Conservation (phyloP, 75 land plant genomes). For the Pinus taeda region DNA sequence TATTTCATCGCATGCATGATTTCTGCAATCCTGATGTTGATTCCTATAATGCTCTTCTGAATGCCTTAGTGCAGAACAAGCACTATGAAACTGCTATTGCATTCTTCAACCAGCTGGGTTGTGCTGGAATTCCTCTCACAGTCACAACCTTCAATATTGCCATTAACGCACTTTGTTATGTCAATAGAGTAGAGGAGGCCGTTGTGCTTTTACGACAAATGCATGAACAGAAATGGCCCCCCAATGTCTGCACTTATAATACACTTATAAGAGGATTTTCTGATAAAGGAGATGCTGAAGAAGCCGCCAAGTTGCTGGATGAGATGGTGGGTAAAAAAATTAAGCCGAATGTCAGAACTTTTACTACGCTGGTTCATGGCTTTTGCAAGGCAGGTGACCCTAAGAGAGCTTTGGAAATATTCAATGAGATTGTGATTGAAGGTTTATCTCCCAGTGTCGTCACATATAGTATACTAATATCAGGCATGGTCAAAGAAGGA, state of each 20-base stretch:
- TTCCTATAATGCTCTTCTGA: slow-evolving; percentile 56
- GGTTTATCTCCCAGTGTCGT: slow-evolving; percentile 21
- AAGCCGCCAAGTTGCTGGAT: slow-evolving; percentile 32
- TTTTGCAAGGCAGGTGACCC: slow-evolving; percentile 38
- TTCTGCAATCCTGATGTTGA: slow-evolving; percentile 44
- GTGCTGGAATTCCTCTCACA: slow-evolving; percentile 37
- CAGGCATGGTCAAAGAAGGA: slow-evolving; percentile 39
- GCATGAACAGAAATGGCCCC: slow-evolving; percentile 47
- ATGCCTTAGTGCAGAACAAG: slow-evolving; percentile 35
- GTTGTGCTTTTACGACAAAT: slow-evolving; percentile 39
- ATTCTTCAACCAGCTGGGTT: slow-evolving; percentile 33
- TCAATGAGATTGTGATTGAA: slow-evolving; percentile 22
- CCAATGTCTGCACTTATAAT: slow-evolving; percentile 44
- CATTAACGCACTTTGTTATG: slow-evolving; percentile 62
- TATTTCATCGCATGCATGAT: slow-evolving; percentile 44
- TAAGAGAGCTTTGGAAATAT: slow-evolving; percentile 26
- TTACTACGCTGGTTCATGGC: slow-evolving; percentile 37
- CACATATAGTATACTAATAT: slow-evolving; percentile 38
- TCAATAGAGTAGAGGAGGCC: slow-evolving; percentile 53
- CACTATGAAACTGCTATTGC: slow-evolving; percentile 35
- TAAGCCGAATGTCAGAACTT: slow-evolving; percentile 33
- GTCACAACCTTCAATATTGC: slow-evolving; percentile 43
- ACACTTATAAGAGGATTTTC: slow-evolving; percentile 60
- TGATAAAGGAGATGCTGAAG: slow-evolving; percentile 32
- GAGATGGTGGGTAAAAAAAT: slow-evolving; percentile 18